These are phyloP conservation scores for Hsuehochloa calcarea DNA, from an alignment of 176 grass and related monocot species.

Conservation along the genomic window DNA sequence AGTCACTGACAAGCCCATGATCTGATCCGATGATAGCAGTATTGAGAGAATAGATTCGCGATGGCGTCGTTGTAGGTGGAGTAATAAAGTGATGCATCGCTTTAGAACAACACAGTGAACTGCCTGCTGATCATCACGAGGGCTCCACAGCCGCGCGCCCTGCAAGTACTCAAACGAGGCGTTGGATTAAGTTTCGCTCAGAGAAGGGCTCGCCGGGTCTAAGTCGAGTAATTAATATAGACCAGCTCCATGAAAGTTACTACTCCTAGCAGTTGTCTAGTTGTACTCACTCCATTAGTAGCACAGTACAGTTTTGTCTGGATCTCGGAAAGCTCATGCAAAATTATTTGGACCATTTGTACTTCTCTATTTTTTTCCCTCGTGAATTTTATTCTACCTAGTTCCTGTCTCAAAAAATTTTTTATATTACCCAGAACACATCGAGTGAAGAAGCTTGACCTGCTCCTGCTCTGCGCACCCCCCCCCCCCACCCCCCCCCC, in stretches of 20 bases:
- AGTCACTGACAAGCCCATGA: slow-evolving; percentile 17
- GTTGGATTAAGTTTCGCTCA: neutral
- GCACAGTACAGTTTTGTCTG: neutral
- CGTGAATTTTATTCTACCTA: neutral
- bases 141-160: neutral
- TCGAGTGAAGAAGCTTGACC: too few species aligned
- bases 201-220: neutral
- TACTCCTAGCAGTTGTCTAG: too few species aligned
- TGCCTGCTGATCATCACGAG: slow-evolving; percentile 1
- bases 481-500: too few species aligned
- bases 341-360: neutral
- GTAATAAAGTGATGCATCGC: slow-evolving; percentile 26
- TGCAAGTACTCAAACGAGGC: neutral
- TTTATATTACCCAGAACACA: too few species aligned
- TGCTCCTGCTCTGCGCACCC: too few species aligned
- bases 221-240: neutral
- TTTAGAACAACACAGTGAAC: slow-evolving; percentile 19
- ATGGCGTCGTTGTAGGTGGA: slow-evolving; percentile 28
- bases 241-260: neutral
- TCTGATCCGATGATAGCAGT: neutral
- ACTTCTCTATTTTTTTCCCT: neutral
- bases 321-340: neutral
- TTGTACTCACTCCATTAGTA: neutral
- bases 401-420: too few species aligned
- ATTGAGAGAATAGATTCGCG: slow-evolving; percentile 32